Evolutionary conservation across 2,329 filamentous ascomycete genomes (phyloP), one percentile per base, ranked within the genome.

Genomic region (Paraphoma chrysanthemicola): DNA sequence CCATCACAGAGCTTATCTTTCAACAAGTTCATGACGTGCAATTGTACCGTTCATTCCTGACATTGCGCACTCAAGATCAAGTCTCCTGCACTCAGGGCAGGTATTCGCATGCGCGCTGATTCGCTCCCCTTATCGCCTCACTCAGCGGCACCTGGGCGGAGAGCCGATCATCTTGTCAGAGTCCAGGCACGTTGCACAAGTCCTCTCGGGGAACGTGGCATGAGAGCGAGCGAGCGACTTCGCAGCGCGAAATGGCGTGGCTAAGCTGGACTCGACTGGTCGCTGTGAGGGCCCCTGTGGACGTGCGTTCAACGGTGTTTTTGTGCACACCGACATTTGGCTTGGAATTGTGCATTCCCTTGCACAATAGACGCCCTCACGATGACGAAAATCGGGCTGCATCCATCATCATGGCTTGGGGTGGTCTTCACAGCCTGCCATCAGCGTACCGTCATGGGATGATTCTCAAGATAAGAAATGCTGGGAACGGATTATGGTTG

Each of bases 311-410:
- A 56, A 53, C 62, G 43, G 23, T 23, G 23, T 23, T 23, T 23
- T 30, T 8, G 28, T 36, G 57, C 57, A 54, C 63, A 66, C 63
- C 63, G 63, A 66, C 63, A 66, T 63, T 66, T 54, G 18, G 29
- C 16, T 4, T 28, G 16, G 18, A 44, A 44, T 28, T 17, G 23
- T 23, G 23, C 23, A 23, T 23, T 23, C 23, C 42, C 23, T 44
- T 44, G 16, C 16, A 44, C 17, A 23, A 12, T 12, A 8, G 16
- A 17, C 42, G n/a, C 7, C n/a, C 11, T 14, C 28, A 16, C 42
- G 6, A 28, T 6, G 8, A 28, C 16, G 16, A 4, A 44, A 23
- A 23, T 5, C 23, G 23, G 2, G 23, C 23, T 23, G 23, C 23
- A 3, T 23, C 23, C 23, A 23, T 23, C 23, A 5, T 23, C 23